Percentiles rank a stretch among this genome's conserved stretches.
phyloP scores from a whole-genome alignment of 441 rosid genomes.

The Pelargonium cotyledonis region DNA sequence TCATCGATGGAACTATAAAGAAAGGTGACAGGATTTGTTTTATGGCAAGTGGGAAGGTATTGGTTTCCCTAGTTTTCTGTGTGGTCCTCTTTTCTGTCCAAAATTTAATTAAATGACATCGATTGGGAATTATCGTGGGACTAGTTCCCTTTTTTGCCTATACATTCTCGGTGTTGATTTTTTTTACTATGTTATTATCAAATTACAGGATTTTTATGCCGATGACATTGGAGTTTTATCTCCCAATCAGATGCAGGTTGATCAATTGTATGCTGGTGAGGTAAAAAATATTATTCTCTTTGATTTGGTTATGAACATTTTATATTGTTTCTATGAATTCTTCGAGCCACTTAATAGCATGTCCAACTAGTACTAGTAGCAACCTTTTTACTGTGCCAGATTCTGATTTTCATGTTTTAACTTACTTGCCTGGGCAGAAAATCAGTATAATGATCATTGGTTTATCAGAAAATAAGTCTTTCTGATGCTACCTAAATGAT shows the following conservation, averaged over 20 bases:
- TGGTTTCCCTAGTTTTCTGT: not conserved
- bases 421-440: not conserved
- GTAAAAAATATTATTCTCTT: slow-evolving; percentile 35
- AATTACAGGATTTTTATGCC: slow-evolving; percentile 71
- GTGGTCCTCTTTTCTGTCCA: slow-evolving; percentile 10
- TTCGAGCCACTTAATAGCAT: not conserved
- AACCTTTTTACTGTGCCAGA: not conserved
- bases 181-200: slow-evolving; percentile 17
- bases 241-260: slow-evolving; percentile 89
- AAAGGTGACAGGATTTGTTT: slow-evolving; percentile 86
- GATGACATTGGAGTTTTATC: slow-evolving; percentile 96
- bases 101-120: slow-evolving; percentile 10
- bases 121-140: not conserved
- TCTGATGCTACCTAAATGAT: slow-evolving; percentile 4
- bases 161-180: not conserved
- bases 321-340: slow-evolving; percentile 6
- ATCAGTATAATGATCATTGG: not conserved
- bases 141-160: not conserved
- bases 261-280: slow-evolving; percentile 90
- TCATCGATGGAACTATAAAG: slow-evolving; percentile 81
- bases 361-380: not conserved
- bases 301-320: slow-evolving; percentile 1
- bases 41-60: slow-evolving; percentile 93
- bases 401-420: not conserved
- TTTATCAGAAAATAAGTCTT: not conserved